Conservation (phyloP, 768 basidiomycete species). For the Hygrocybe coccinea region DNA sequence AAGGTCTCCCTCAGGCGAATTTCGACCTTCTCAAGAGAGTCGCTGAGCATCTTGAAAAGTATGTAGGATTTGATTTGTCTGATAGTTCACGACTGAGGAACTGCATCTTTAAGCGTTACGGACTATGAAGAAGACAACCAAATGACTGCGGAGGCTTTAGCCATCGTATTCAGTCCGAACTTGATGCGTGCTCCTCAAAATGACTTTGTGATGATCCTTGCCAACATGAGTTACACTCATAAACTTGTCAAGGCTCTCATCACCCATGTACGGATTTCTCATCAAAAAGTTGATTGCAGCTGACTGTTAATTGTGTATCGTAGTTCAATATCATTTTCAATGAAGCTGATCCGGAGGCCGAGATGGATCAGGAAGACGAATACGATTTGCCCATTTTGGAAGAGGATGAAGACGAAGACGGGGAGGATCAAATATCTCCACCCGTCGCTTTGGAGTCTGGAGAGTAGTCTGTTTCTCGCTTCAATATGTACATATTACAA, state of each 20-base stretch:
- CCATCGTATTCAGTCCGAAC: slow-evolving; percentile 84
- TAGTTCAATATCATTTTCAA: slow-evolving; percentile 72
- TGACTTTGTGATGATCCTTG: slow-evolving; percentile 70
- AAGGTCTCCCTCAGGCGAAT: slow-evolving; percentile 62
- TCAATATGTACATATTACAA: too few species aligned
- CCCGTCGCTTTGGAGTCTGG: neutral
- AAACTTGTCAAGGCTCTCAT: slow-evolving; percentile 73
- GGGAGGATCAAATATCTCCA: neutral
- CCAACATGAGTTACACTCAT: slow-evolving; percentile 75
- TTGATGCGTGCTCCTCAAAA: slow-evolving; percentile 72
- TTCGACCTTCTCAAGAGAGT: slow-evolving; percentile 78
- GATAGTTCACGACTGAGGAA: neutral
- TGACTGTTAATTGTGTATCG: neutral
- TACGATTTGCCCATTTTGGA: slow-evolving; percentile 63
- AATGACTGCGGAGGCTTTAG: slow-evolving; percentile 81
- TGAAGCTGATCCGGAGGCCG: slow-evolving; percentile 58
- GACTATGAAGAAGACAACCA: slow-evolving; percentile 86
- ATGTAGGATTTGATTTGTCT: slow-evolving; percentile 13
- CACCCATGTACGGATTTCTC: slow-evolving; percentile 51
- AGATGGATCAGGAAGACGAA: slow-evolving; percentile 57
- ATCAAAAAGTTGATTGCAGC: neutral
- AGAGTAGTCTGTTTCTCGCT: too few species aligned
- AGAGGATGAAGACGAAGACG: slow-evolving; percentile 52
- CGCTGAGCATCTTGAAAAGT: slow-evolving; percentile 80
- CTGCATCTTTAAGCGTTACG: slow-evolving; percentile 53